Evolutionary conservation across 129 eudicot genomes (phyloP).

Genomic region (Dittrichia graveolens): DNA sequence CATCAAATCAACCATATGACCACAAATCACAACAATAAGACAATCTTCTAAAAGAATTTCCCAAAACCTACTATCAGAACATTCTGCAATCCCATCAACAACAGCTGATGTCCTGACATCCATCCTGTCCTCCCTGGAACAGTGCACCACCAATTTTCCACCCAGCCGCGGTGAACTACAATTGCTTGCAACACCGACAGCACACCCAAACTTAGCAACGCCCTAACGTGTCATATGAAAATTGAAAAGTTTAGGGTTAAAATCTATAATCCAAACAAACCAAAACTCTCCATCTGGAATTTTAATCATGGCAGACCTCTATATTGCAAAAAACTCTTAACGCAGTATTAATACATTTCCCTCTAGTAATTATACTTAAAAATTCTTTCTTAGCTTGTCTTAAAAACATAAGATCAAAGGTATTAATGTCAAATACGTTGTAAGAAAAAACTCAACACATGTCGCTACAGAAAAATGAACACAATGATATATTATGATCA

Average conservation of each 20-base stretch:
- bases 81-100: constrained; percentile 47
- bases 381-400: neutral
- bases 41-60: neutral
- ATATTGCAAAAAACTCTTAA: no score
- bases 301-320: no score
- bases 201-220: constrained; percentile 43
- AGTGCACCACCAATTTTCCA: constrained; percentile 49
- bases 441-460: neutral
- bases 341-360: no score
- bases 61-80: constrained; percentile 47
- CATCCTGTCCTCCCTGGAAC: constrained; percentile 65
- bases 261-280: neutral
- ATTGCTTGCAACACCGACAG: constrained; percentile 10
- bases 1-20: constrained; percentile 29
- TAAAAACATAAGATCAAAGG: constrained; percentile 11
- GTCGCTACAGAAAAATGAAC: neutral
- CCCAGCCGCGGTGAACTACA: constrained; percentile 16
- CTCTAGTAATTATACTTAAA: neutral
- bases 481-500: neutral
- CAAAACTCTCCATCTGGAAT: neutral
- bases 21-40: constrained; percentile 18
- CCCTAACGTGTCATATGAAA: constrained; percentile 26
- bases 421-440: neutral
- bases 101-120: constrained; percentile 55
- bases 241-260: constrained; percentile 35